Base-by-base conservation (phyloP, 306 rosid species). In the Spatholobus suberectus region DNA sequence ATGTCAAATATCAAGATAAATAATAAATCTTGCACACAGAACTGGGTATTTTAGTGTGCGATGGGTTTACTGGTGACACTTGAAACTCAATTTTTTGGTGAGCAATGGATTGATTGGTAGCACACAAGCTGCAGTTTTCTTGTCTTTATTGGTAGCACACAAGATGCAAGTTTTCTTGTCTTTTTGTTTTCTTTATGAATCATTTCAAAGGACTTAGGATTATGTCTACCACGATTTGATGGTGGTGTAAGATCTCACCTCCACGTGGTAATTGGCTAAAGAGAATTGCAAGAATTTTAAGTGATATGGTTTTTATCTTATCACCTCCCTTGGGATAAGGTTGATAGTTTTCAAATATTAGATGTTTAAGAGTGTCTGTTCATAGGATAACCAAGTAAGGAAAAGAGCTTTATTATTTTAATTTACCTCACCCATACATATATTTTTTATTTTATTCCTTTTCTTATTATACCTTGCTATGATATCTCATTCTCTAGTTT, bases 1-100 rank as follows among this genome's bases (percentile, higher is more conserved):
- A 61, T 14, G 26, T 63, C 63, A 78, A 61, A 71, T 47, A 62
- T 41, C 35, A 70, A 70, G 23, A 77, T 44, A 70, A 47, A 63
- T 12, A 47, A 63, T 2, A 47, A 3, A 13, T 47, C 52, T 71
- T 27, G 17, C 70, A 43, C 32, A 27, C 49, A 32, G 1, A n/a
- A 10, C 44, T 8, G 41, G 11, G 14, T 54, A 13, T 38, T 65
- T 63, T 59, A 63, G 21, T 47, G 57, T 62, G 57, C 4, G 57
- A 14, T 41, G 34, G 58, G 70, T 80, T 55, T 10, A 38, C 8
- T 10, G 15, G 57, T 35, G 34, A 29, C 63, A 76, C 55, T 13
- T 8, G 17, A 51, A 73, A 34, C 75, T 24, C 17, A 72, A 27
- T 23, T 5, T 65, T 52, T 35, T 77, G 35, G 63, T n/a, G 73